A percentile compares a stretch with the other conserved stretches of the same genome.
Conservation (phyloP, 495 filamentous ascomycete species). For the Aspergillus nidulans region DNA sequence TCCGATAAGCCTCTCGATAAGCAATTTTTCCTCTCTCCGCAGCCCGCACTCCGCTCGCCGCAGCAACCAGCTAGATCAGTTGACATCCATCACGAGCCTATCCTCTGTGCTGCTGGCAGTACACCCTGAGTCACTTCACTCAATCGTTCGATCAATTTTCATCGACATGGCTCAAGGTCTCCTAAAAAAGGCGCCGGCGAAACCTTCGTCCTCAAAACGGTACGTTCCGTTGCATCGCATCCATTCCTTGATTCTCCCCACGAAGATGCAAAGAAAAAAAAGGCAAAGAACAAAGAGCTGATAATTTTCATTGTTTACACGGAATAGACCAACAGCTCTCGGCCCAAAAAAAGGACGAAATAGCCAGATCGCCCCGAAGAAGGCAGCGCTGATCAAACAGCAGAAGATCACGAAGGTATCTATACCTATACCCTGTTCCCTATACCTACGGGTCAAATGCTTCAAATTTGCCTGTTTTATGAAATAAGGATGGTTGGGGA, state of each 20-base stretch:
- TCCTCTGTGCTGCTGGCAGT: constrained; percentile 31
- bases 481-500: background rate
- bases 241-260: background rate
- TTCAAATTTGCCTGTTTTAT: too few relatives aligned
- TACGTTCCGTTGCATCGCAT: constrained; percentile 14
- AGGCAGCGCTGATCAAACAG: constrained; percentile 53
- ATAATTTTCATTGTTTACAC: background rate
- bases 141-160: background rate
- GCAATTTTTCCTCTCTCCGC: background rate
- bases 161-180: constrained; percentile 34
- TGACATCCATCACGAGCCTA: background rate
- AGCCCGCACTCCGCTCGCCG: background rate
- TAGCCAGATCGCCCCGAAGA: constrained; percentile 66
- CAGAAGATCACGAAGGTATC: constrained; percentile 59
- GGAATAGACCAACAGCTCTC: constrained; percentile 13
- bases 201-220: constrained; percentile 24
- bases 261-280: background rate
- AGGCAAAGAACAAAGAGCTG: background rate
- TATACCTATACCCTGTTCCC: background rate
- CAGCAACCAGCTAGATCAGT: background rate
- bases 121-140: background rate
- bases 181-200: constrained; percentile 35
- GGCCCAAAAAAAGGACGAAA: constrained; percentile 51
- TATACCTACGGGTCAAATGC: too few relatives aligned
- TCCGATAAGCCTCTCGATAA: constrained; percentile 1